Evolutionary conservation across 345 rosid genomes (phyloP).

Genomic region (Jatropha curcas): DNA sequence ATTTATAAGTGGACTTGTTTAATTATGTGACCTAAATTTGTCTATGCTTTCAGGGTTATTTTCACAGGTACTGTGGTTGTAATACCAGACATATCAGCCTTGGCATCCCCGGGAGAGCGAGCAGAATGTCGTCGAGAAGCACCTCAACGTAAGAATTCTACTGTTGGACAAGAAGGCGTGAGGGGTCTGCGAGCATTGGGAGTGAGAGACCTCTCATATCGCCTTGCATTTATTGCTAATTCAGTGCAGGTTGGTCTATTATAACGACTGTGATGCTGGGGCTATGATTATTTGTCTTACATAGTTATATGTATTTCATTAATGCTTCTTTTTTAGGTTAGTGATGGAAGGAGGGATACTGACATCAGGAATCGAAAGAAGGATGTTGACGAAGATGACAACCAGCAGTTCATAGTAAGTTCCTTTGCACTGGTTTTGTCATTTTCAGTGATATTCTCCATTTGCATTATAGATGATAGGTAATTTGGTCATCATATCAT

Average conservation of each 20-base stretch:
- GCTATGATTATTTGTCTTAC: neutral
- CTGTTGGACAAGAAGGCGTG: conserved; percentile 75
- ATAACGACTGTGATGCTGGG: neutral
- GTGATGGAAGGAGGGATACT: conserved; percentile 78
- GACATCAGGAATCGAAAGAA: conserved; percentile 87
- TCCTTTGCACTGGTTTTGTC: conserved; percentile 1
- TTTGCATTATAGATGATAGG: neutral
- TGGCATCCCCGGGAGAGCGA: conserved; percentile 96
- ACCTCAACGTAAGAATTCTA: conserved; percentile 57
- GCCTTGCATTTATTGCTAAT: conserved; percentile 90
- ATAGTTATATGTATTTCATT: conserved; percentile 3
- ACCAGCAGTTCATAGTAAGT: conserved; percentile 70
- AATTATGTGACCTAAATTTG: neutral
- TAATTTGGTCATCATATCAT: neutral
- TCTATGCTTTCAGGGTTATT: conserved; percentile 61
- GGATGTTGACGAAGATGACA: conserved; percentile 81
- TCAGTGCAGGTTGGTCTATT: conserved; percentile 78
- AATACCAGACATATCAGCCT: conserved; percentile 85
- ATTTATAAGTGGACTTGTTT: neutral
- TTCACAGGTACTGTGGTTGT: conserved; percentile 92
- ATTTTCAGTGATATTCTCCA: neutral
- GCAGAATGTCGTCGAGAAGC: conserved; percentile 81
- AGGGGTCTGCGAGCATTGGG: conserved; percentile 85
- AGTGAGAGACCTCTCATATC: conserved; percentile 91
- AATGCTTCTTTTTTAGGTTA: conserved; percentile 44